Conservation (phyloP, 345 rosid species). For the Populus pruinosa region DNA sequence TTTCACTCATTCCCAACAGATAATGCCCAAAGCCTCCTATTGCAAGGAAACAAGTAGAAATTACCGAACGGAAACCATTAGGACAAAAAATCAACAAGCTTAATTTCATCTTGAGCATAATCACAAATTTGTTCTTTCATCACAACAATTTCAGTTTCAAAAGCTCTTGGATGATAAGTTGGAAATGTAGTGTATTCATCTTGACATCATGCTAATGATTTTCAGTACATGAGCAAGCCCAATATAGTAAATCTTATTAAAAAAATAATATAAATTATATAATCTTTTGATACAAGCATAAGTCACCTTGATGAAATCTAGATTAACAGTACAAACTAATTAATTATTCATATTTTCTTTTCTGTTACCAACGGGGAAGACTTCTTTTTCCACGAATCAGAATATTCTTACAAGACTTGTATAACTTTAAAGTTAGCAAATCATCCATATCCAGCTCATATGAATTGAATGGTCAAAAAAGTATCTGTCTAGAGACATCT, state of each 20-base stretch:
- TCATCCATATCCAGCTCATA: too few species aligned
- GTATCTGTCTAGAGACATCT: too few species aligned
- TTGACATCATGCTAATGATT: neutral
- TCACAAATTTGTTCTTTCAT: neutral
- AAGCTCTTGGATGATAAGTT: neutral
- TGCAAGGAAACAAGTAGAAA: neutral
- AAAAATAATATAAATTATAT: too few species aligned
- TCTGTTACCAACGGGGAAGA: too few species aligned
- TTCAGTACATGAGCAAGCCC: neutral
- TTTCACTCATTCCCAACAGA: slow-evolving; percentile 29
- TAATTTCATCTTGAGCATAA: neutral
- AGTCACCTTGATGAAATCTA: too few species aligned
- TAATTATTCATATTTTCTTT: too few species aligned
- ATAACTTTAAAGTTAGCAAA: too few species aligned
- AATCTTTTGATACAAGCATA: too few species aligned
- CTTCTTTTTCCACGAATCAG: too few species aligned
- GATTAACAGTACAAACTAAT: too few species aligned
- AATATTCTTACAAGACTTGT: too few species aligned
- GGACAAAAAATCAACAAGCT: neutral
- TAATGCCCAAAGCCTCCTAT: slow-evolving; percentile 35
- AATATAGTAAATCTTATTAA: neutral
- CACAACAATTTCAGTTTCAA: neutral
- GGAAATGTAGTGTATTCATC: neutral
- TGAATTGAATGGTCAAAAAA: too few species aligned
- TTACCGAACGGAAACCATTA: neutral